Conservation (phyloP, 768 basidiomycete genomes). For the Filobasidium wieringae region DNA sequence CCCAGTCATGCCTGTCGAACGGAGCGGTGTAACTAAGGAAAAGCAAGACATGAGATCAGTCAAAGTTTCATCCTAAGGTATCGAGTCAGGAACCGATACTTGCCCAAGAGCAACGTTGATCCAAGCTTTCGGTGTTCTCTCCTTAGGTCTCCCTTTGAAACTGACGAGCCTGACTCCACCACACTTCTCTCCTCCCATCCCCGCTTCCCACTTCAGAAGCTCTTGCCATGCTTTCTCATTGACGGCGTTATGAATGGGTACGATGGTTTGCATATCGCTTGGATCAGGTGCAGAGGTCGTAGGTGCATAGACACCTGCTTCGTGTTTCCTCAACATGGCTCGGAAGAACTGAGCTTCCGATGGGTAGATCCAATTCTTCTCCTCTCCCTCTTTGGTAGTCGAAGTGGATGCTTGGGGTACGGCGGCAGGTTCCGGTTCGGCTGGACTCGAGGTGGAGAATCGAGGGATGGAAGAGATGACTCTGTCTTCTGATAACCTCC, state of each 20-base stretch:
- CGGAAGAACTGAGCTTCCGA: slow-evolving; percentile 96
- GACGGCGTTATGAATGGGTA: slow-evolving; percentile 97
- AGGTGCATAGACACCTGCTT: slow-evolving; percentile 40
- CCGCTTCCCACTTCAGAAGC: slow-evolving; percentile 68
- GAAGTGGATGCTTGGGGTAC: slow-evolving; percentile 7
- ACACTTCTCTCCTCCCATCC: slow-evolving; percentile 68
- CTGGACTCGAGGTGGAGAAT: slow-evolving; percentile 12
- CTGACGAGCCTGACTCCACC: slow-evolving; percentile 30
- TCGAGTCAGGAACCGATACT: slow-evolving; percentile 24
- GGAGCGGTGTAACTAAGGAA: slow-evolving; percentile 68
- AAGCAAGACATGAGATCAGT: not conserved
- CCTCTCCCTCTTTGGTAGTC: slow-evolving; percentile 37
- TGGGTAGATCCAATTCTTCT: slow-evolving; percentile 85
- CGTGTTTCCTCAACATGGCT: slow-evolving; percentile 92
- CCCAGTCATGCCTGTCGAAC: slow-evolving; percentile 96
- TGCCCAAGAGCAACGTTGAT: slow-evolving; percentile 78
- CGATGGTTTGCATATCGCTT: slow-evolving; percentile 86
- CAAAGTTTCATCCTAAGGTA: not conserved
- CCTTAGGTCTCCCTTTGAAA: slow-evolving; percentile 78
- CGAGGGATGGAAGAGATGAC: slow-evolving; percentile 82
- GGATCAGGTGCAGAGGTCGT: slow-evolving; percentile 49
- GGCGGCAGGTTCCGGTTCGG: slow-evolving; percentile 9
- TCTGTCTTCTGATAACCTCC: slow-evolving; percentile 55
- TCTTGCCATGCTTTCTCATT: slow-evolving; percentile 87
- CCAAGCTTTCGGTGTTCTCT: slow-evolving; percentile 68